Evolutionary conservation across 2,329 filamentous ascomycete genomes (phyloP).

Genomic region (Madurella fahalii): DNA sequence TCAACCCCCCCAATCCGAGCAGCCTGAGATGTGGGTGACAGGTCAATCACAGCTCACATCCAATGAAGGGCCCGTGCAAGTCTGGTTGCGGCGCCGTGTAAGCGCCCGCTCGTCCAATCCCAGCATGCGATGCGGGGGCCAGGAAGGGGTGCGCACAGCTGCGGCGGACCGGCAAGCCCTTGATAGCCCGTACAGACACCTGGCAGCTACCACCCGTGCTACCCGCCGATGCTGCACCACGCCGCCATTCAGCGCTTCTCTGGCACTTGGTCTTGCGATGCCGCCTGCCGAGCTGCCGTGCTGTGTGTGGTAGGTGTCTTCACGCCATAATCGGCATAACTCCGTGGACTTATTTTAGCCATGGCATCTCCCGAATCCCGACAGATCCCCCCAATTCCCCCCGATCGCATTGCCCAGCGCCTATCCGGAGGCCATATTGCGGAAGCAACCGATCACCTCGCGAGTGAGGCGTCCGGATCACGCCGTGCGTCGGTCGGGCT

Average conservation of each 20-base stretch:
- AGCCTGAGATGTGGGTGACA: slow-evolving; percentile 26
- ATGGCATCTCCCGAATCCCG: too few species aligned
- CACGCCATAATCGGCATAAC: too few species aligned
- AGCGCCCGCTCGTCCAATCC: slow-evolving; percentile 27
- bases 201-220: not conserved
- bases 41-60: slow-evolving; percentile 24
- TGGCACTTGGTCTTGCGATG: too few species aligned
- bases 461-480: not conserved
- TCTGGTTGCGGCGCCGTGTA: slow-evolving; percentile 22
- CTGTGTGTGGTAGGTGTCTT: too few species aligned
- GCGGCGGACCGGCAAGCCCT: not conserved
- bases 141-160: slow-evolving; percentile 6
- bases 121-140: slow-evolving; percentile 13
- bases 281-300: too few species aligned
- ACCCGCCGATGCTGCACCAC: not conserved
- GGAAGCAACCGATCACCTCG: too few species aligned
- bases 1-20: slow-evolving; percentile 17
- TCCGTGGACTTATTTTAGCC: too few species aligned
- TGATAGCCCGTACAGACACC: not conserved
- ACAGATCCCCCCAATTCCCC: too few species aligned
- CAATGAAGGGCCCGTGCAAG: slow-evolving; percentile 24
- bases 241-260: too few species aligned
- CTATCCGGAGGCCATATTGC: too few species aligned
- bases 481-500: not conserved
- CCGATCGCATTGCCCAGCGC: too few species aligned